Evolutionary conservation across 2,329 filamentous ascomycete genomes (phyloP).

Genomic region (Pseudogymnoascus sp.): DNA sequence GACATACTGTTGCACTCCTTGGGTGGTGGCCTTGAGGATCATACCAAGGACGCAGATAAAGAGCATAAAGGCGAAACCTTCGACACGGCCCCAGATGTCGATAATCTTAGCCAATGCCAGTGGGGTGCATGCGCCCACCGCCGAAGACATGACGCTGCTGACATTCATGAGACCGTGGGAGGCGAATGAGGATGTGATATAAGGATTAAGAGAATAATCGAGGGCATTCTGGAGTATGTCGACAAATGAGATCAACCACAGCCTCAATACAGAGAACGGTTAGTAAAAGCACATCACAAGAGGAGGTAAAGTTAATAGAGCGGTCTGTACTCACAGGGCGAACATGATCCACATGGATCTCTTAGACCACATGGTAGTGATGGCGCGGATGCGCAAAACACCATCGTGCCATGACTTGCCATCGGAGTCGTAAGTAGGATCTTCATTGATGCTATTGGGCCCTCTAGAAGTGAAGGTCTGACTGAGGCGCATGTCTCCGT

Average conservation of each 20-base stretch:
- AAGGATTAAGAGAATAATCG: background rate
- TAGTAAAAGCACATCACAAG: background rate
- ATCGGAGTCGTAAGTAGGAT: background rate
- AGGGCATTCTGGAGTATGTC: constrained; percentile 7
- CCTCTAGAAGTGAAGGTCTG: background rate
- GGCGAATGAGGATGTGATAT: background rate
- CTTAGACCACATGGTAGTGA: constrained; percentile 2
- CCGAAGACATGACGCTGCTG: constrained; percentile 21
- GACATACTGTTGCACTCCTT: constrained; percentile 49
- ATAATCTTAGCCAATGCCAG: constrained; percentile 39
- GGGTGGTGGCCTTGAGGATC: constrained; percentile 54
- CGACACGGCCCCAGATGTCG: constrained; percentile 39
- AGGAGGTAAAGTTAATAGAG: background rate
- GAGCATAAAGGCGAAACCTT: constrained; percentile 34
- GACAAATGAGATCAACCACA: constrained; percentile 5
- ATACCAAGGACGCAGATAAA: constrained; percentile 37
- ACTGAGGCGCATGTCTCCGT: too few relatives aligned
- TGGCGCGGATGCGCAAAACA: constrained; percentile 1
- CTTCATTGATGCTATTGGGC: background rate
- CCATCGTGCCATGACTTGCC: constrained; percentile 4
- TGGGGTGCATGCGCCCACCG: constrained; percentile 23
- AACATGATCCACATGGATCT: background rate
- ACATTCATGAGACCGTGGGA: constrained; percentile 3
- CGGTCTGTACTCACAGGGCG: background rate
- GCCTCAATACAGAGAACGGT: background rate